Evolutionary conservation across 2,329 filamentous ascomycete species (phyloP), one percentile per base, ranked within the genome.

Genomic region (Aspergillus ochraceus): DNA sequence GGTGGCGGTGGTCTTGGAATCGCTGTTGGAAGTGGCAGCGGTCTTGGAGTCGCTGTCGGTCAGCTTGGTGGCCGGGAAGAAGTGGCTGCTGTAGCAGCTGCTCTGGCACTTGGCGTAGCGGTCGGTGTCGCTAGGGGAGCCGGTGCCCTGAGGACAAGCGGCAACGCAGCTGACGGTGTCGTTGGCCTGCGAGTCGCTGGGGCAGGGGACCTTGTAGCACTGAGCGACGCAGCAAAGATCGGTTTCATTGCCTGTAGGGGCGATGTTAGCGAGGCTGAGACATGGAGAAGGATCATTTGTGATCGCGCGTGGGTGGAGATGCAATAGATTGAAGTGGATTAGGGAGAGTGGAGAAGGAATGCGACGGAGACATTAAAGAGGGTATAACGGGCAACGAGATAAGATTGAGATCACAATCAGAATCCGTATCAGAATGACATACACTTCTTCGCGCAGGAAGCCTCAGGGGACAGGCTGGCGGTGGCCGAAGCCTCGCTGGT

Each of bases 101-200:
- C 79, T 73, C 68, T 81, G 76, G 71, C 83, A 86, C 52, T 75
- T 63, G 61, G 77, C 75, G 65, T 80, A 85, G 60, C 72, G 72
- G 55, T 78, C 63, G 36, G 78, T 81, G 60, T 79, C 81, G 12
- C 70, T 71, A 3, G 77, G 69, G 30, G 79, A 76, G 49, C 83
- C 82, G 63, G 78, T 76, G 57, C 83, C 83, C 75, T 85, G 81
- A 58, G 81, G 78, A 70, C 83, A 86, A 55, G 79, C 75, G 50
- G 76, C 76, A 51, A 81, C 82, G 66, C 83, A 86, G 52, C 77
- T 71, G 68, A 76, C 83, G 69, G 82, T 84, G 59, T 78, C 76
- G 66, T 82, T 79, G 66, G 76, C 80, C 71, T 82, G 77, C 52
- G 70, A 68, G n/a, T 78, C 75, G 70, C 79, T 80, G 62, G 83